phyloP scores from a whole-genome alignment of 164 flowering plant species.

The Piper longum region DNA sequence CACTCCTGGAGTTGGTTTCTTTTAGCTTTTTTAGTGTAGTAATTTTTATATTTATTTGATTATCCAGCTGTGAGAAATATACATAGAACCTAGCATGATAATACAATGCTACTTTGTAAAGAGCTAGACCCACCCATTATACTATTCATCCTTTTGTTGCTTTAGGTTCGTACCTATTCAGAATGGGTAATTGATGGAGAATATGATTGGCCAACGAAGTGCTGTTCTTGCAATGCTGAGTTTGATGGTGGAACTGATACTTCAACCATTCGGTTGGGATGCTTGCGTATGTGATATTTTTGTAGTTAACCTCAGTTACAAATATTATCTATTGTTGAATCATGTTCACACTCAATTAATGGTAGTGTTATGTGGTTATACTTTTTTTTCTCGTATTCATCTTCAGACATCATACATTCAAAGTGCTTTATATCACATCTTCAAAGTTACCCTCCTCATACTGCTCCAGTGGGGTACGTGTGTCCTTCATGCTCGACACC shows the following conservation, averaged over 20 bases:
- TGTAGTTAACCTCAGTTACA: not conserved
- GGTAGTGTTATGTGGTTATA: not conserved
- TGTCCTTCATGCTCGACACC: conserved; percentile 83
- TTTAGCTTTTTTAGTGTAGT: too few relatives aligned
- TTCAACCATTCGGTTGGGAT: conserved; percentile 85
- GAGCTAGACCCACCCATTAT: not conserved
- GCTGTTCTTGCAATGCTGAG: conserved; percentile 59
- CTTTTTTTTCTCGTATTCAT: conserved; percentile 5
- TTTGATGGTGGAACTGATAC: conserved; percentile 49
- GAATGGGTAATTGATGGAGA: conserved; percentile 99
- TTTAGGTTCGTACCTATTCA: conserved; percentile 79
- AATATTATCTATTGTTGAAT: not conserved
- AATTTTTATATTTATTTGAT: too few relatives aligned
- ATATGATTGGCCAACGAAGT: conserved; percentile 94
- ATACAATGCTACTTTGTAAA: not conserved
- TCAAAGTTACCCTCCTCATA: conserved; percentile 76
- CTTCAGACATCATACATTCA: conserved; percentile 79
- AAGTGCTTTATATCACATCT: conserved; percentile 79
- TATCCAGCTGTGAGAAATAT: too few relatives aligned
- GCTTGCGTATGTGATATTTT: conserved; percentile 71
- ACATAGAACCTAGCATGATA: too few relatives aligned
- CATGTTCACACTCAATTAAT: conserved; percentile 3
- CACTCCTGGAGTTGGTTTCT: too few relatives aligned
- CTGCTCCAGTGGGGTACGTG: conserved; percentile 92
- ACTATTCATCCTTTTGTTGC: conserved; percentile 9